A percentile compares a stretch with the other conserved stretches of the same genome.
Evolutionary conservation across 2,329 filamentous ascomycete species (phyloP).

Genomic region (Microdochium paspali): DNA sequence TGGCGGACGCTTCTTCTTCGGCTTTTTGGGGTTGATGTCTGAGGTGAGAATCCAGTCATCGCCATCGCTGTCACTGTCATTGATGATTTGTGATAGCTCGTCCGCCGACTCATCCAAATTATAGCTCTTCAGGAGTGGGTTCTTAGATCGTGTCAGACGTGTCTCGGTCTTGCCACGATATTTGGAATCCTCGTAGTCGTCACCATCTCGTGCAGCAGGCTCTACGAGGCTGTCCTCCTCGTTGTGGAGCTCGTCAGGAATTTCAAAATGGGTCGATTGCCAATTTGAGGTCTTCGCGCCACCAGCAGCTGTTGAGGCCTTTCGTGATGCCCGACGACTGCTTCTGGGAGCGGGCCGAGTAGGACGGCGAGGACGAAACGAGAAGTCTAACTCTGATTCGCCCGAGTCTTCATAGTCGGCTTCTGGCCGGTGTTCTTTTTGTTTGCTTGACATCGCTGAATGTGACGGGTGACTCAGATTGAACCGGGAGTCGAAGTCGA

Average conservation of each 20-base stretch:
- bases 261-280: background rate
- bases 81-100: constrained; percentile 15
- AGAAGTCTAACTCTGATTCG: constrained; percentile 4
- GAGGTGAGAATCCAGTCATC: constrained; percentile 4
- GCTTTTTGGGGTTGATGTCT: background rate
- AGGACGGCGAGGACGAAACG: constrained; percentile 1
- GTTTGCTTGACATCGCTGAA: background rate
- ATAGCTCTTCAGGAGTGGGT: constrained; percentile 2
- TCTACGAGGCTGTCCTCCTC: background rate
- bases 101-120: constrained; percentile 14
- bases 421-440: constrained; percentile 10
- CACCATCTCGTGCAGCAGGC: background rate
- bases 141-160: constrained; percentile 11
- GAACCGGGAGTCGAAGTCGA: constrained; percentile 7
- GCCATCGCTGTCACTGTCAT: constrained; percentile 11
- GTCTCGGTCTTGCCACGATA: constrained; percentile 1
- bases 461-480: background rate
- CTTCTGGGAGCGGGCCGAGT: constrained; percentile 6
- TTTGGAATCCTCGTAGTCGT: constrained; percentile 3
- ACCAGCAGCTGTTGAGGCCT: constrained; percentile 2
- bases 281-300: constrained; percentile 1
- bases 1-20: background rate
- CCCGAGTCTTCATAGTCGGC: constrained; percentile 14
- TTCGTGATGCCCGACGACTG: constrained; percentile 8
- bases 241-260: background rate